phyloP scores from a whole-genome alignment of 345 rosid species.

The Euphorbia tirucalli region DNA sequence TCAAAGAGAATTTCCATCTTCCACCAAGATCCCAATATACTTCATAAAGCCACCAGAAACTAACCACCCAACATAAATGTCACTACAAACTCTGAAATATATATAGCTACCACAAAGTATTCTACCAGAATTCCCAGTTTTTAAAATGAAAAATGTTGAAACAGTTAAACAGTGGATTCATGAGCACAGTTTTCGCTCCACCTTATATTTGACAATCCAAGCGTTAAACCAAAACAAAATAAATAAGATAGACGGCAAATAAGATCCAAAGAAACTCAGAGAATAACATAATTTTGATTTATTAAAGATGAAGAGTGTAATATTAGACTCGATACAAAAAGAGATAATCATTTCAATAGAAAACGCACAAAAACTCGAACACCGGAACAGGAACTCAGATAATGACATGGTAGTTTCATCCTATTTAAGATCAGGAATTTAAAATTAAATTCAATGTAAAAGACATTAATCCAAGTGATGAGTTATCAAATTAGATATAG shows the following conservation, averaged over 20 bases:
- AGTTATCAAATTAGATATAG: too few relatives aligned
- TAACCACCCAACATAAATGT: not conserved
- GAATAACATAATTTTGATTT: not conserved
- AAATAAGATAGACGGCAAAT: not conserved
- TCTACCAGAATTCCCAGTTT: too few relatives aligned
- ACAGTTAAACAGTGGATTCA: not conserved
- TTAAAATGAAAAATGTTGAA: not conserved
- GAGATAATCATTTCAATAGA: too few relatives aligned
- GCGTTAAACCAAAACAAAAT: not conserved
- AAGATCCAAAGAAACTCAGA: not conserved
- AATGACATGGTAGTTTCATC: not conserved
- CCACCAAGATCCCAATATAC: not conserved
- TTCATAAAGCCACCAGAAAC: slow-evolving; percentile 5
- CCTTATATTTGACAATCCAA: not conserved
- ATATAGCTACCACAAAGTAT: too few relatives aligned
- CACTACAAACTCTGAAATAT: not conserved
- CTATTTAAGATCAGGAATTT: not conserved
- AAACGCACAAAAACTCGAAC: too few relatives aligned
- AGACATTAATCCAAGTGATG: not conserved
- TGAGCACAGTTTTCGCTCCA: not conserved
- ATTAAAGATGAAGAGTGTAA: too few relatives aligned
- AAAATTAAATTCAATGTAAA: not conserved
- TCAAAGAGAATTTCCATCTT: not conserved
- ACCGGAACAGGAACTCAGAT: not conserved
- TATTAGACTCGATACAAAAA: too few relatives aligned